Percentiles rank a stretch among this genome's conserved stretches.
Conservation (phyloP, 1,284 basidiomycete species). For the Boletellus deceptivus region DNA sequence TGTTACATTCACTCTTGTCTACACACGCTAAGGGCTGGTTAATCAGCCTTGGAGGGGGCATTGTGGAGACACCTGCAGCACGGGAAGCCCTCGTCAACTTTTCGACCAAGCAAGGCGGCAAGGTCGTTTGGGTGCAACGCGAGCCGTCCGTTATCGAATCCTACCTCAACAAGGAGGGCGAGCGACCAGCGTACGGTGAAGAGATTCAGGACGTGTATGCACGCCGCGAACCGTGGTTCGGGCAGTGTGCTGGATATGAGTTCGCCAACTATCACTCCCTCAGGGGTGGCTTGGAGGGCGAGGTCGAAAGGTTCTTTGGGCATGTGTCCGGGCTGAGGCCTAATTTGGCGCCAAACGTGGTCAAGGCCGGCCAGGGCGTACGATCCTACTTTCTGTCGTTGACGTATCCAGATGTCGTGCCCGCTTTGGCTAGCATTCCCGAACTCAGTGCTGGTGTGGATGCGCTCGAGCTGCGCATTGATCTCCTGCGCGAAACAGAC, state of each 20-base stretch:
- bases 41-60: slow-evolving; percentile 92
- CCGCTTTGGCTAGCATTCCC: slow-evolving; percentile 68
- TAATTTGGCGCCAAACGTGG: slow-evolving; percentile 63
- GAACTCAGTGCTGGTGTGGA: slow-evolving; percentile 84
- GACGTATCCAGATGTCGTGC: slow-evolving; percentile 86
- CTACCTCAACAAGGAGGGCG: slow-evolving; percentile 77
- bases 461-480: slow-evolving; percentile 91
- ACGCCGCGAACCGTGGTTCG: slow-evolving; percentile 86
- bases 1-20: slow-evolving; percentile 61
- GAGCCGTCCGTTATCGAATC: slow-evolving; percentile 69
- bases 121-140: slow-evolving; percentile 71
- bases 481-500: slow-evolving; percentile 65
- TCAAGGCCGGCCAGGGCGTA: slow-evolving; percentile 39
- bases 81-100: slow-evolving; percentile 73
- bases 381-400: slow-evolving; percentile 91
- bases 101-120: slow-evolving; percentile 47
- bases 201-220: slow-evolving; percentile 80
- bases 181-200: slow-evolving; percentile 86
- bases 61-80: slow-evolving; percentile 84
- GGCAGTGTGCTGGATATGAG: slow-evolving; percentile 81
- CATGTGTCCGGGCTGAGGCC: slow-evolving; percentile 79
- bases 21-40: slow-evolving; percentile 64
- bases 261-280: slow-evolving; percentile 76
- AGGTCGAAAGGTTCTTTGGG: slow-evolving; percentile 80
- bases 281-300: slow-evolving; percentile 17